These are phyloP conservation scores for Claviceps sorghi DNA, from an alignment of 2,329 filamentous ascomycete genomes.

Conservation along the genomic window DNA sequence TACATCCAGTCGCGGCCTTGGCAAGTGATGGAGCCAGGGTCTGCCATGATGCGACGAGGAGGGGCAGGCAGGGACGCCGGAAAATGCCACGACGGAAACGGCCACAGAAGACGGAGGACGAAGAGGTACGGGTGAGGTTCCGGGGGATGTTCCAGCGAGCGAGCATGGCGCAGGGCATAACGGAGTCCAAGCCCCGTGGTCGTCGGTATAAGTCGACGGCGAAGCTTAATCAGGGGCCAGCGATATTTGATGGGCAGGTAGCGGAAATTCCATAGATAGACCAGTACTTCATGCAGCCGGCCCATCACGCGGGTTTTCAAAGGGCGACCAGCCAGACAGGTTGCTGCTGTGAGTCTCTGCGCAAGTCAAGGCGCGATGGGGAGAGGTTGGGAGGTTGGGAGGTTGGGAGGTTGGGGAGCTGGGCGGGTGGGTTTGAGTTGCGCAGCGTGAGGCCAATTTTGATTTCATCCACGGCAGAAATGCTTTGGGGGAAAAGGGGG, in stretches of 20 bases:
- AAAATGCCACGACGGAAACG: slow-evolving; percentile 7
- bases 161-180: slow-evolving; percentile 3
- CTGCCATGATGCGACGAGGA: slow-evolving; percentile 8
- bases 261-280: slow-evolving; percentile 10
- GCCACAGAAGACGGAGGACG: slow-evolving; percentile 7
- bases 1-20: slow-evolving; percentile 5
- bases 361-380: not conserved
- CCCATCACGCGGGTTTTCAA: not conserved
- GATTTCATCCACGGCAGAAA: not conserved
- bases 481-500: too few relatives aligned
- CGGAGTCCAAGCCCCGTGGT: slow-evolving; percentile 7
- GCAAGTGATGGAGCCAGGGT: slow-evolving; percentile 3
- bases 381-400: too few relatives aligned
- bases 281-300: not conserved
- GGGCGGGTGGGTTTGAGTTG: too few relatives aligned
- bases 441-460: not conserved
- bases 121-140: slow-evolving; percentile 4
- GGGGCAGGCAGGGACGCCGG: slow-evolving; percentile 4
- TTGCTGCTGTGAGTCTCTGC: not conserved
- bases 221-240: slow-evolving; percentile 8
- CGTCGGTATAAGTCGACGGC: slow-evolving; percentile 7
- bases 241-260: slow-evolving; percentile 8
- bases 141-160: slow-evolving; percentile 1
- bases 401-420: too few relatives aligned
- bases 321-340: not conserved